Evolutionary conservation across 75 land plant genomes (phyloP), one percentile per base, ranked within the genome.

Genomic region (Picea sitchensis): DNA sequence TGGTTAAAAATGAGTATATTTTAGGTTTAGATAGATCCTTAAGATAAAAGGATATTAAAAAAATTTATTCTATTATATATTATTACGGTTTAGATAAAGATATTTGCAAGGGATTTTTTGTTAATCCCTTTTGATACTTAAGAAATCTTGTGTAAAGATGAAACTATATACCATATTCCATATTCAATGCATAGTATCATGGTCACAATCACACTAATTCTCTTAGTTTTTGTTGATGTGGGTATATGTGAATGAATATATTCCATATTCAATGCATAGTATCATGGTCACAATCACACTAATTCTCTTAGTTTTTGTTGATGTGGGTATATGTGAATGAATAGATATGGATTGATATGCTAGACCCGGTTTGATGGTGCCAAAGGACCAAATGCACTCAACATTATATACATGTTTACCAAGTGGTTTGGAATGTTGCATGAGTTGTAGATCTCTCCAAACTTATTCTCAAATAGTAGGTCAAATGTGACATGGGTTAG

Each of bases 341-440:
- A 79, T 79, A 94, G 98, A 65, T 96, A 97, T 84, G 99, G 99
- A 14, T 87, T 78, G 20, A 83, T 97, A 36, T 81, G 78, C n/a
- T 95, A 97, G 74, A 83, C 94, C 7, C 94, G 95, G 94, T 90
- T 97, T 59, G 99, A 97, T 80, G 98, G 98, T 59, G 93, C 93
- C 57, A 97, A 94, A 82, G 97, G 93, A 32, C 8, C 77, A 23
- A 86, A 92, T 73, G 88, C 91, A n/a, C 72, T 83, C 56, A 89
- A 88, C 88, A 94, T 97, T 98, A 76, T 81, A 6, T 97, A 97
- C 81, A 80, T 36, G 38, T 97, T 97, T 76, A 32, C 59, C 7
- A 84, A 85, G 15, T 97, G 99, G 99, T 94, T 97, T 67, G 76
- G 79, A 14, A 84, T 86, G 79, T 88, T 87, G 78, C 91, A 82